Conservation (phyloP, 768 basidiomycete genomes). For the Hericium erinaceus region DNA sequence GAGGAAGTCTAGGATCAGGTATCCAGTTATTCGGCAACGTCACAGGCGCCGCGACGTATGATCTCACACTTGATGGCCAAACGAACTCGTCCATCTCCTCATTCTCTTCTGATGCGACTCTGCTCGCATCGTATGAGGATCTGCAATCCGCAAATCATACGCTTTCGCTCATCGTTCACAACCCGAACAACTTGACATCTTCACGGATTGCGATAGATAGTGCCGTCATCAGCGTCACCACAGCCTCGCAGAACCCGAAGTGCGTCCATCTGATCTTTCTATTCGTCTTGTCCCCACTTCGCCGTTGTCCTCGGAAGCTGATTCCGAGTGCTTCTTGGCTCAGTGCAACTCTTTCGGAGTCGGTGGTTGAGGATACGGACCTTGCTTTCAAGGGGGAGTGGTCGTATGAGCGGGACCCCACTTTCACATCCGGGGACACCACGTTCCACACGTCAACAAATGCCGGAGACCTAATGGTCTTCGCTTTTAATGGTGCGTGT, state of each 20-base stretch:
- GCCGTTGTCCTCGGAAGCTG: constrained; percentile 3
- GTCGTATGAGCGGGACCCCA: constrained; percentile 25
- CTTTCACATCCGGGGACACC: constrained; percentile 14
- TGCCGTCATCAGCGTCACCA: constrained; percentile 38
- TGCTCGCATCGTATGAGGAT: constrained; percentile 41
- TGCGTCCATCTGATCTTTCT: background rate
- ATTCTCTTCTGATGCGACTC: constrained; percentile 21
- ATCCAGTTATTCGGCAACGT: constrained; percentile 51
- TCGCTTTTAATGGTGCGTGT: constrained; percentile 39
- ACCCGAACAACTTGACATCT: constrained; percentile 20
- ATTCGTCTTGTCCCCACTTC: background rate
- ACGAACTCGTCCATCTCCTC: constrained; percentile 19
- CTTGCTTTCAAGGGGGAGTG: constrained; percentile 50
- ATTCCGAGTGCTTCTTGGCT: constrained; percentile 18
- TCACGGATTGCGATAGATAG: constrained; percentile 46
- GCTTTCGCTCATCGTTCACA: constrained; percentile 43
- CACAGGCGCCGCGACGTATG: constrained; percentile 23
- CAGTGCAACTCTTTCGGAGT: constrained; percentile 24
- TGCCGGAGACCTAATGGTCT: constrained; percentile 35
- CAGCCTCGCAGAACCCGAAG: constrained; percentile 17
- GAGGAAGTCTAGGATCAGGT: constrained; percentile 42
- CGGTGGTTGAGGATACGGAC: constrained; percentile 31
- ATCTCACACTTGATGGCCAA: constrained; percentile 32
- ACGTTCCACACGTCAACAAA: constrained; percentile 25
- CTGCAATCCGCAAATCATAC: constrained; percentile 44